These are phyloP conservation scores for Peterozyma xylosa DNA, from an alignment of 805 yeast species.

Conservation along the genomic window DNA sequence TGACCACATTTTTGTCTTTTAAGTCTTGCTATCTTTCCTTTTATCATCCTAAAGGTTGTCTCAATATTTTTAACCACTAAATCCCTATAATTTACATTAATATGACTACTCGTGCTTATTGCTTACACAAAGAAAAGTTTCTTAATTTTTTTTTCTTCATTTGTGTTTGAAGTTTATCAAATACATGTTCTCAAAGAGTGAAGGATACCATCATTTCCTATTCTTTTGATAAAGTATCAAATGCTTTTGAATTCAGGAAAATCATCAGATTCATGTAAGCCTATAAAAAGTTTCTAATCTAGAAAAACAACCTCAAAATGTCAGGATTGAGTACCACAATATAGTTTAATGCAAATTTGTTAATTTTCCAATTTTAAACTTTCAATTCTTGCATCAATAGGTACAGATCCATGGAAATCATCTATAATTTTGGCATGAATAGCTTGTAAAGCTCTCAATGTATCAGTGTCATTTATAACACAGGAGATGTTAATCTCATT, in stretches of 20 bases:
- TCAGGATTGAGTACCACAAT: background rate
- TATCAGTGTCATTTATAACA: constrained; percentile 78
- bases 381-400: constrained; percentile 35
- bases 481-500: constrained; percentile 96
- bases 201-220: too few species aligned
- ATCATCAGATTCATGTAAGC: too few species aligned
- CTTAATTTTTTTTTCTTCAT: too few species aligned
- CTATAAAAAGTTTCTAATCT: background rate
- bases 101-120: too few species aligned
- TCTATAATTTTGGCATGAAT: constrained; percentile 75
- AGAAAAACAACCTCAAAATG: background rate
- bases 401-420: constrained; percentile 14
- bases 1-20: constrained; percentile 86
- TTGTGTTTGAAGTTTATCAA: too few species aligned
- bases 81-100: too few species aligned
- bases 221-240: too few species aligned
- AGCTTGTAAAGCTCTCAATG: constrained; percentile 77
- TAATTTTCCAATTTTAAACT: constrained; percentile 30
- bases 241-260: too few species aligned
- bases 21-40: constrained; percentile 11
- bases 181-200: too few species aligned
- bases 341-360: background rate
- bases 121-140: too few species aligned
- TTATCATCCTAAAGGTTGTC: too few species aligned
- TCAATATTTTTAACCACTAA: too few species aligned